Evolutionary conservation across 2,329 filamentous ascomycete species (phyloP), one percentile per base, ranked within the genome.

Genomic region (Macrophomina pseudophaseolina): DNA sequence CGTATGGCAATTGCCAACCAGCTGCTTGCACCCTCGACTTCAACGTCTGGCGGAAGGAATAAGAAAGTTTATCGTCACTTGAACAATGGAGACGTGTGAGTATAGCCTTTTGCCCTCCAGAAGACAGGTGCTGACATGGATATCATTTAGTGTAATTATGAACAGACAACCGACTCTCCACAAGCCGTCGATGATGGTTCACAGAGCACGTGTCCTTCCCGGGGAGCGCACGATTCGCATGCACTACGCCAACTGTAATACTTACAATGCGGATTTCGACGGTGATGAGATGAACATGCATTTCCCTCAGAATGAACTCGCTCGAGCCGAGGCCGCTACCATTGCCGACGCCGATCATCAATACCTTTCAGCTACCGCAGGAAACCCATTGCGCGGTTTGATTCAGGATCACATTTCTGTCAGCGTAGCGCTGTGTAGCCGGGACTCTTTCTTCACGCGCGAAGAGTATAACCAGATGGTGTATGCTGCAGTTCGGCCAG

Each of bases 231-330:
- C 95, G 0, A 94, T 99, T 76, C 93, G 95, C 71, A 98, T 99
- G 94, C 95, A 99, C 82, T 99, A 99, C 80, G 94, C 95, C 73
- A 99, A 99, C 78, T 98, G 95, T 79, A 99, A 99, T 75, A 97
- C 95, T 0, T 99, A 99, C 84, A 99, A 99, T 73, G 95, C 95
- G 38, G 95, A 99, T 85, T 99, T 99, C 75, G 96, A 99, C 75
- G 95, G 95, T 78, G 95, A 99, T 76, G 95, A 99, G 80, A 99
- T 99, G 95, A 99, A 99, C 79, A 96, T 99, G 94, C 95, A 99
- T 80, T 98, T 99, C 75, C 95, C 95, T 1, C 95, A 99, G 73
- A 98, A 97, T 72, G 96, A 98, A 76, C 85, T 98, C 70, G 95
- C 95, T 16, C 87, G 95, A 72, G 92, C 94, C 2, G 95, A 99